phyloP scores from a whole-genome alignment of 2,329 filamentous ascomycete species.

The Podosphaera fusca region DNA sequence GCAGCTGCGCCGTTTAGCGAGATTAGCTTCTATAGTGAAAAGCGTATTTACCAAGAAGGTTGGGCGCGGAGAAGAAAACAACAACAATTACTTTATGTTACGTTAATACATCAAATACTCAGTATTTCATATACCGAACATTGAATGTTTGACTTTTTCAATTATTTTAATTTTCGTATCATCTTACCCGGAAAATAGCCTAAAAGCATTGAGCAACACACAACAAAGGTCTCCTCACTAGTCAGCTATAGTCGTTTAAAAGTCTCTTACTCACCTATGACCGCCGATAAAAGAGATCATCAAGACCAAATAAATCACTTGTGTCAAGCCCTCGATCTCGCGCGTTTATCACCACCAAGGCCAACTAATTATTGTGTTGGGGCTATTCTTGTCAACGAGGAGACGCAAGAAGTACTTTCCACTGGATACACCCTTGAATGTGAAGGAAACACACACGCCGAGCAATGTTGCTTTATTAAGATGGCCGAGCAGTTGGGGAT shows the following conservation, averaged over 20 bases:
- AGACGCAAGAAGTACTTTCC: constrained; percentile 37
- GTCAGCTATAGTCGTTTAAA: not conserved
- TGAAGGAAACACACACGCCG: constrained; percentile 83
- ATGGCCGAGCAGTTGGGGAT: constrained; percentile 26
- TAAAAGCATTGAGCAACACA: too few relatives aligned
- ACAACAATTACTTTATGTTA: too few relatives aligned
- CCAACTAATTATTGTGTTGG: constrained; percentile 88
- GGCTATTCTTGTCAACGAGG: constrained; percentile 50
- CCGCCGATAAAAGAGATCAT: not conserved
- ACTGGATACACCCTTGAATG: constrained; percentile 84
- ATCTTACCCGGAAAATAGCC: too few relatives aligned
- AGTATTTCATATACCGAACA: too few relatives aligned
- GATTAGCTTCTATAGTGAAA: too few relatives aligned
- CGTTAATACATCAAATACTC: too few relatives aligned
- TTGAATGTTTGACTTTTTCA: too few relatives aligned
- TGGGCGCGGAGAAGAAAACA: too few relatives aligned
- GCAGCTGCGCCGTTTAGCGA: too few relatives aligned
- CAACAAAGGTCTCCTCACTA: too few relatives aligned
- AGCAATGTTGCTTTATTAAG: constrained; percentile 78
- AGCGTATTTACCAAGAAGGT: too few relatives aligned
- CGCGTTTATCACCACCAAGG: constrained; percentile 57
- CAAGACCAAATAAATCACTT: constrained; percentile 27
- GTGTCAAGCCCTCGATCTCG: constrained; percentile 49
- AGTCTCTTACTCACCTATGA: not conserved
- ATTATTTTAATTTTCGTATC: too few relatives aligned